Conservation (phyloP, 1,139 yeast species). For the Lizanozyma gosingica region DNA sequence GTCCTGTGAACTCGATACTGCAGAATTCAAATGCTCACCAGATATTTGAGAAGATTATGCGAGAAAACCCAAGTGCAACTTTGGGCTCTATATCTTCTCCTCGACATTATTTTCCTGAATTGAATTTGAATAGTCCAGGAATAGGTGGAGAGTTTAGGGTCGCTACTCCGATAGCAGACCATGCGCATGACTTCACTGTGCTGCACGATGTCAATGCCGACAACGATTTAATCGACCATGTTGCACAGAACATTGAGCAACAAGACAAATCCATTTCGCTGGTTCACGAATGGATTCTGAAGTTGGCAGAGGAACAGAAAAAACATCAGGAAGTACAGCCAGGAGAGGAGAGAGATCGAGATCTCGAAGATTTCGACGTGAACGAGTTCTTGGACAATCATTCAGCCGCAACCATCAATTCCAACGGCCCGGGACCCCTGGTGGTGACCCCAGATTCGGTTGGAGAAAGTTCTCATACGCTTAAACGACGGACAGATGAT, state of each 20-base stretch:
- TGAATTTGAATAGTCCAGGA: conserved; percentile 9
- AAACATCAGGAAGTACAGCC: conserved; percentile 12
- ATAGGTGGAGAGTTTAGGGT: conserved; percentile 1
- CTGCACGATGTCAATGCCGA: background rate
- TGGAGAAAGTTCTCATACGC: background rate
- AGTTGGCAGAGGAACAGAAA: conserved; percentile 15
- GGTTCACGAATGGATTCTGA: conserved; percentile 21
- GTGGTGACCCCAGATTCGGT: too few relatives aligned
- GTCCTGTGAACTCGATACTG: background rate
- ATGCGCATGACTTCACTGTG: conserved; percentile 1
- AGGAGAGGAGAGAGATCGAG: conserved; percentile 7
- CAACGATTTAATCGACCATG: conserved; percentile 10
- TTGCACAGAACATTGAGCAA: conserved; percentile 16
- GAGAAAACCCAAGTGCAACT: background rate
- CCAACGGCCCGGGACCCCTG: background rate
- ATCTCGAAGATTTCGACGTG: conserved; percentile 30
- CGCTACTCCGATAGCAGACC: conserved; percentile 4
- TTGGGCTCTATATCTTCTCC: conserved; percentile 15
- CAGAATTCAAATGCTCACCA: background rate
- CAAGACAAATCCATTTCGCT: conserved; percentile 22
- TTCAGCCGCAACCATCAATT: background rate
- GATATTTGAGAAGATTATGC: background rate
- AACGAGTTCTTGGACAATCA: conserved; percentile 23
- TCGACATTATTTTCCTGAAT: conserved; percentile 25
- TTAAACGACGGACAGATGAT: background rate